These are phyloP conservation scores for Zalaria obscura DNA, from an alignment of 2,329 filamentous ascomycete species.

Conservation along the genomic window DNA sequence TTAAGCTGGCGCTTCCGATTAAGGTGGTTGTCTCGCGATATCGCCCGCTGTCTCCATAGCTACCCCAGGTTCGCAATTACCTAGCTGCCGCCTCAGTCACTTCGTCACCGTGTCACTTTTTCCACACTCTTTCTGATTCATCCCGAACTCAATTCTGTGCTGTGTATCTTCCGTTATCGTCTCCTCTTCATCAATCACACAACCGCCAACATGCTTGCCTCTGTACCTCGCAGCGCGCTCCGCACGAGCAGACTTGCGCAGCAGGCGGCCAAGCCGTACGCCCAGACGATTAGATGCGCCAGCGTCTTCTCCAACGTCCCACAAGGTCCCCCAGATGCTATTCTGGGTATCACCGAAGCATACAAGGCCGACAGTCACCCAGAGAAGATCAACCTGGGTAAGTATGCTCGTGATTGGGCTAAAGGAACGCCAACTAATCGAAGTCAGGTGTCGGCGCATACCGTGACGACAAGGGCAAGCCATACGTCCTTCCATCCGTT, in stretches of 20 bases:
- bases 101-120: too few relatives aligned
- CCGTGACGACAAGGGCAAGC: conserved; percentile 95
- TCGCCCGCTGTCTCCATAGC: too few relatives aligned
- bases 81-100: too few relatives aligned
- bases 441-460: conserved; percentile 82
- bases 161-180: too few relatives aligned
- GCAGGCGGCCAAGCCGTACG: neutral
- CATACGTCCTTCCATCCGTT: conserved; percentile 91
- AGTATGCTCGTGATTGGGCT: conserved; percentile 11
- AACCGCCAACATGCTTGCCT: conserved; percentile 20
- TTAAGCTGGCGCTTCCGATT: too few relatives aligned
- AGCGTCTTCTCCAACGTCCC: conserved; percentile 85
- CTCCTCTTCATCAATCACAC: neutral
- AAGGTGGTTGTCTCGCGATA: too few relatives aligned
- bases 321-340: conserved; percentile 82
- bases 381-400: conserved; percentile 96
- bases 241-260: conserved; percentile 3
- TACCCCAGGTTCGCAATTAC: too few relatives aligned
- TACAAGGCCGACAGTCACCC: conserved; percentile 93
- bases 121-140: too few relatives aligned
- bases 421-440: neutral
- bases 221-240: conserved; percentile 1
- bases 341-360: conserved; percentile 87
- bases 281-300: conserved; percentile 41
- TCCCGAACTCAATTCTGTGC: too few relatives aligned